A percentile compares a stretch with the other conserved stretches of the same genome.
Conservation (phyloP, 1,284 basidiomycete genomes). For the Athelia psychrophila region DNA sequence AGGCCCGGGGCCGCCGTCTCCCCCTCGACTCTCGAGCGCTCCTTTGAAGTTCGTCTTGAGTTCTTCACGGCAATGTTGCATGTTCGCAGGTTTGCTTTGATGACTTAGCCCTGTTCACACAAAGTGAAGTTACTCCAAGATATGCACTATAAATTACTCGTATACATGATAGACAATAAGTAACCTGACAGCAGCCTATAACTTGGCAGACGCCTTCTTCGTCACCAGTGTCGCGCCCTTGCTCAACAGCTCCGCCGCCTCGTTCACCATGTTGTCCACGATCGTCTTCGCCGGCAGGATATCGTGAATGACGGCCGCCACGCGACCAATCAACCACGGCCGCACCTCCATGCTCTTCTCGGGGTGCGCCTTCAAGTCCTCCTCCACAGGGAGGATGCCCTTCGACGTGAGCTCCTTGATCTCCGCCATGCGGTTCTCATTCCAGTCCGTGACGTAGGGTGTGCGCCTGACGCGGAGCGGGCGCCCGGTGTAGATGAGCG, state of each 20-base stretch:
- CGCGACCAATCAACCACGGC: conserved; percentile 78
- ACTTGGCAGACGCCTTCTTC: conserved; percentile 32
- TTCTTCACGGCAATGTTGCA: too few relatives aligned
- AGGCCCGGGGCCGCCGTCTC: too few relatives aligned
- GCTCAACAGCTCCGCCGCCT: conserved; percentile 53
- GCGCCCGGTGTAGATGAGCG: conserved; percentile 85
- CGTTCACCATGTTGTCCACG: conserved; percentile 76
- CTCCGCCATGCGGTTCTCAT: conserved; percentile 65
- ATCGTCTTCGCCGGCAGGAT: conserved; percentile 78
- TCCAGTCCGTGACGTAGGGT: conserved; percentile 79
- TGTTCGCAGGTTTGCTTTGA: too few relatives aligned
- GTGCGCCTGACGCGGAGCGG: conserved; percentile 83
- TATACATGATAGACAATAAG: too few relatives aligned
- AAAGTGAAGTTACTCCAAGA: too few relatives aligned
- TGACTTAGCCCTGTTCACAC: too few relatives aligned
- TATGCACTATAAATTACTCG: too few relatives aligned
- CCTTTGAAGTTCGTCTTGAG: too few relatives aligned
- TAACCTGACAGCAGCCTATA: too few relatives aligned
- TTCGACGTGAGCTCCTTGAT: conserved; percentile 75
- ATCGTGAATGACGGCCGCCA: conserved; percentile 73
- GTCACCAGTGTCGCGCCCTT: conserved; percentile 35
- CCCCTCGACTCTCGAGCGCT: too few relatives aligned
- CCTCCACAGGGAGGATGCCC: conserved; percentile 73
- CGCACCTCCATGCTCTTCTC: conserved; percentile 60
- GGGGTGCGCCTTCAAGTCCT: conserved; percentile 74